These are phyloP conservation scores for Delitschia confertaspora DNA, from an alignment of 495 filamentous ascomycete species.

Conservation along the genomic window DNA sequence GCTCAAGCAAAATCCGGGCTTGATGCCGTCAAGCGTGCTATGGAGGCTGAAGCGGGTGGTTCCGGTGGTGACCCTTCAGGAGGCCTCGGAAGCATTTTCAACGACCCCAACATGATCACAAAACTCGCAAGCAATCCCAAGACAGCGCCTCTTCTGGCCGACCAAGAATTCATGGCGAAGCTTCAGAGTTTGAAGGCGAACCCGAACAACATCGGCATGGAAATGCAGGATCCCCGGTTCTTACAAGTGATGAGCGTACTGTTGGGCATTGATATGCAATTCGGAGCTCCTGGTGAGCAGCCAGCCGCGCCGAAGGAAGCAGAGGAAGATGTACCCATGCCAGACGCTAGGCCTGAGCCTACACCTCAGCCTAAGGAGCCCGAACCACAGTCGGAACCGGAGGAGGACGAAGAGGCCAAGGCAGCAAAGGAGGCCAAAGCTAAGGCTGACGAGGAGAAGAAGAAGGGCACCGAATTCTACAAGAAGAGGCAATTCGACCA, in stretches of 20 bases:
- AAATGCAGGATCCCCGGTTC: slow-evolving; percentile 84
- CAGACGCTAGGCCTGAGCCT: slow-evolving; percentile 51
- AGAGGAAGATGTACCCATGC: slow-evolving; percentile 73
- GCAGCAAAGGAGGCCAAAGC: slow-evolving; percentile 84
- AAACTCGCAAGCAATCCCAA: slow-evolving; percentile 93
- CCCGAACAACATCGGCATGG: slow-evolving; percentile 65
- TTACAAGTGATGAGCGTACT: slow-evolving; percentile 89
- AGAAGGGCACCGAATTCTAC: slow-evolving; percentile 86
- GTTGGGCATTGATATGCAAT: slow-evolving; percentile 88
- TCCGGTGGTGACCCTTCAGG: slow-evolving; percentile 56
- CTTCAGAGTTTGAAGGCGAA: slow-evolving; percentile 71
- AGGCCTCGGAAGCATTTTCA: slow-evolving; percentile 84
- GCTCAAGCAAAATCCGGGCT: slow-evolving; percentile 85
- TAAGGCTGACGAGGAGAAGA: slow-evolving; percentile 90
- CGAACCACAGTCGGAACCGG: slow-evolving; percentile 53
- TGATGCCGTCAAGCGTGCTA: slow-evolving; percentile 74
- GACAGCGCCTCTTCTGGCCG: slow-evolving; percentile 75
- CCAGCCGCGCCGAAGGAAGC: slow-evolving; percentile 41
- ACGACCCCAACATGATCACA: slow-evolving; percentile 76
- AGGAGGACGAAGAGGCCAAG: slow-evolving; percentile 68
- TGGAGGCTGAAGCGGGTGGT: slow-evolving; percentile 70
- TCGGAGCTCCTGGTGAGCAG: slow-evolving; percentile 48
- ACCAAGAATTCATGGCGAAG: slow-evolving; percentile 82
- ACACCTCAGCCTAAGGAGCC: slow-evolving; percentile 47
- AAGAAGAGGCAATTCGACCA: slow-evolving; percentile 95